These are phyloP conservation scores for Bolboschoenus planiculmis DNA, from an alignment of 176 grass and related monocot genomes.

Conservation along the genomic window DNA sequence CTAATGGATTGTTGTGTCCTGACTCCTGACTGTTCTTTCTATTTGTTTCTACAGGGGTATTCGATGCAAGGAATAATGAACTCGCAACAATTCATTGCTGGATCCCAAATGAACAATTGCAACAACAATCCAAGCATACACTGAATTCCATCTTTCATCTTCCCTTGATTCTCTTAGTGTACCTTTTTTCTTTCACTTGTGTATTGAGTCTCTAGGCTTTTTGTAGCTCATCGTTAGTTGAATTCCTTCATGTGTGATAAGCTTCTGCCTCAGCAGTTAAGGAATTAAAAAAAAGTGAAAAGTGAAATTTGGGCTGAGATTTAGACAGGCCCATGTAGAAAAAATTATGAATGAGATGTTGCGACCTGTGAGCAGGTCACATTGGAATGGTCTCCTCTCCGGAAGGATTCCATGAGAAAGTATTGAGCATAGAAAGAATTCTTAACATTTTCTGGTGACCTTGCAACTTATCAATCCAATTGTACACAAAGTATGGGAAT, in stretches of 20 bases:
- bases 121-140: conserved; percentile 17
- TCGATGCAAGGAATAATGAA: conserved; percentile 29
- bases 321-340: neutral
- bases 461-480: neutral
- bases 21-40: neutral
- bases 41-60: conserved; percentile 43
- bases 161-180: neutral
- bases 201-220: neutral
- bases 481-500: neutral
- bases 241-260: neutral
- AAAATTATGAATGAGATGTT: too few relatives aligned
- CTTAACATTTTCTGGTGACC: neutral
- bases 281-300: neutral
- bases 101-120: conserved; percentile 34
- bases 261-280: neutral
- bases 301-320: neutral
- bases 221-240: conserved; percentile 3
- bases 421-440: neutral
- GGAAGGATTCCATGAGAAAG: neutral
- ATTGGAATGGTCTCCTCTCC: neutral
- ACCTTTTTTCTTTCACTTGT: neutral
- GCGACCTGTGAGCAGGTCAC: neutral
- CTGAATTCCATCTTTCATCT: neutral
- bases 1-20: neutral
- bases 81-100: conserved; percentile 35